These are phyloP conservation scores for Plasmodium relictum DNA, from an alignment of 169 alveolate species.

Conservation along the genomic window DNA sequence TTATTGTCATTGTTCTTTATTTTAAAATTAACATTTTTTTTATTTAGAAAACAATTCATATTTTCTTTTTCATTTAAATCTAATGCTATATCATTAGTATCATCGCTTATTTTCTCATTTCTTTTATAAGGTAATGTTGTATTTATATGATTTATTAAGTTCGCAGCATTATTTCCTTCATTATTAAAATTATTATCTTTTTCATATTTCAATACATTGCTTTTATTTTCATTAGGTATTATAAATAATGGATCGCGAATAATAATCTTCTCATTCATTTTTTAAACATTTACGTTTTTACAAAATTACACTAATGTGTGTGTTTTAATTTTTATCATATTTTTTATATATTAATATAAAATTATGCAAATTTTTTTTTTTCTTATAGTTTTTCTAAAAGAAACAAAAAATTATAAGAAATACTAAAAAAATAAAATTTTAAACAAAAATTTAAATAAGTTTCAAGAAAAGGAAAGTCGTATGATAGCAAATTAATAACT, in stretches of 20 bases:
- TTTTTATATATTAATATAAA: no score
- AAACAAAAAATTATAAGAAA: no score
- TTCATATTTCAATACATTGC: slow-evolving; percentile 64
- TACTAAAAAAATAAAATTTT: no score
- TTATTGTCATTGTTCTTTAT: slow-evolving; percentile 31
- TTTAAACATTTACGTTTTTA: background rate
- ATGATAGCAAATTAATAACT: no score
- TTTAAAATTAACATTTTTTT: slow-evolving; percentile 15
- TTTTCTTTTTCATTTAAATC: slow-evolving; percentile 69
- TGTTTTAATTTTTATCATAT: no score
- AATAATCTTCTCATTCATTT: slow-evolving; percentile 49
- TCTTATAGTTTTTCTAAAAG: no score
- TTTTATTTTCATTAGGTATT: slow-evolving; percentile 43
- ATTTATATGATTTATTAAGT: slow-evolving; percentile 30
- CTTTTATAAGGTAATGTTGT: slow-evolving; percentile 33
- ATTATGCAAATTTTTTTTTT: no score
- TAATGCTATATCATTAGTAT: slow-evolving; percentile 4
- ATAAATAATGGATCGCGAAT: slow-evolving; percentile 73
- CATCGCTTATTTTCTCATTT: slow-evolving; percentile 17
- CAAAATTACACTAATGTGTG: no score
- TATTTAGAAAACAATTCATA: slow-evolving; percentile 67
- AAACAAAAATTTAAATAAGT: no score
- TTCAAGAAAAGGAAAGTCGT: no score
- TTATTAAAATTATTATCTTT: slow-evolving; percentile 26
- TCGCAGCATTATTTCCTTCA: slow-evolving; percentile 40